These are phyloP conservation scores for Fusarium dimerum DNA, from an alignment of 2,329 filamentous ascomycete species.

Conservation along the genomic window DNA sequence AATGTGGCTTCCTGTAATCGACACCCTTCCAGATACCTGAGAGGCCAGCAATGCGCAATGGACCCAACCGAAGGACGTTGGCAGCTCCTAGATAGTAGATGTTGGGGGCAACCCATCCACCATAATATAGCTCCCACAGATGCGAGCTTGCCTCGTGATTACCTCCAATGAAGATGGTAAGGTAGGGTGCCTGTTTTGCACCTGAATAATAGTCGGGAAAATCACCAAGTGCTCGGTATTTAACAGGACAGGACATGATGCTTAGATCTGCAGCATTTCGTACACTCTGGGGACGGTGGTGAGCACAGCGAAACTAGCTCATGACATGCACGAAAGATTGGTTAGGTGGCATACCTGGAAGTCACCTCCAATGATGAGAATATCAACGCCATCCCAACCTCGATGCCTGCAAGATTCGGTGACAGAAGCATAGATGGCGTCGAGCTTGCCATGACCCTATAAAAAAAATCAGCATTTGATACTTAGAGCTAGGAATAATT, in stretches of 20 bases:
- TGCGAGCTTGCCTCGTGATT: slow-evolving; percentile 95
- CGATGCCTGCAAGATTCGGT: slow-evolving; percentile 67
- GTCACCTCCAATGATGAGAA: slow-evolving; percentile 93
- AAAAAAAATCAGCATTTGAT: slow-evolving; percentile 19
- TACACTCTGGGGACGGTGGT: slow-evolving; percentile 59
- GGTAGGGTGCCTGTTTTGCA: slow-evolving; percentile 72
- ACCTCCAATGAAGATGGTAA: slow-evolving; percentile 89
- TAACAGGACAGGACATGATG: slow-evolving; percentile 84
- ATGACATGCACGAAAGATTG: neutral
- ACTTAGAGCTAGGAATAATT: neutral
- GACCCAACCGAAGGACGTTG: slow-evolving; percentile 81
- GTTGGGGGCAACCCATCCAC: slow-evolving; percentile 94
- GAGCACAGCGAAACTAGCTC: neutral
- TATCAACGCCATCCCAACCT: slow-evolving; percentile 79
- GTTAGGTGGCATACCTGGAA: slow-evolving; percentile 65
- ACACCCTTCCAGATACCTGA: slow-evolving; percentile 95
- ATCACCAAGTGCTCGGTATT: slow-evolving; percentile 86
- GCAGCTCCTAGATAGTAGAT: slow-evolving; percentile 97
- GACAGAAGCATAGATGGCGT: slow-evolving; percentile 87
- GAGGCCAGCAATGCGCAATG: slow-evolving; percentile 83
- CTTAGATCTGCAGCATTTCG: slow-evolving; percentile 87
- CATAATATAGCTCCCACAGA: slow-evolving; percentile 90
- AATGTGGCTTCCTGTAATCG: slow-evolving; percentile 81
- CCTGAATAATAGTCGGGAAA: slow-evolving; percentile 95
- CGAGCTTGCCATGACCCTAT: slow-evolving; percentile 86